Base-by-base conservation (phyloP, 2,329 filamentous ascomycete species). In the Xylariaceae sp. region DNA sequence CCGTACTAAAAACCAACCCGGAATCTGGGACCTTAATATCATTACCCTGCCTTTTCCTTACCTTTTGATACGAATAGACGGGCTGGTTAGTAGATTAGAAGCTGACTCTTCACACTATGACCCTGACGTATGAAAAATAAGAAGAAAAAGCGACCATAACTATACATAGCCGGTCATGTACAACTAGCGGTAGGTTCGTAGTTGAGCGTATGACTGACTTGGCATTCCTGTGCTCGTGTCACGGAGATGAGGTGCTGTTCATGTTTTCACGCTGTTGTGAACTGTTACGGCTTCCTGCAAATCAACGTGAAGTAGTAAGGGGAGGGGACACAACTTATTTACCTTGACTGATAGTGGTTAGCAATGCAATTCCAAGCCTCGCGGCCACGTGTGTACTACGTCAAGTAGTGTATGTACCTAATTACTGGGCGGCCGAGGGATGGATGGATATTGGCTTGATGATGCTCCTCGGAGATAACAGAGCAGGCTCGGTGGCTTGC, bases 241-340 rank as follows among this genome's bases (percentile, higher is more conserved):
- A 64, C 57, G 50, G 52, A 61, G 61, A 65, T 64, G 58, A 62
- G 60, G 61, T 63, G 61, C 61, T 62, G 48, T 45, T 57, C 46
- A 48, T 56, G 52, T 59, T 59, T 57, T 63, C 48, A 52, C 53
- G 50, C 53, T 63, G 60, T 50, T 37, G 56, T 59, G 60, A 45
- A 61, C 53, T 48, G 56, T 57, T 49, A 50, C 52, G 55, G 40
- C 42, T 60, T 52, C 32, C 32, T 16, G 32, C 32, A 37, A 37
- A 7, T 37, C 32, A 37, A 37, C 32, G 32, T 16, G 12, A 37
- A 10, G 9, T 37, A 10, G 32, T 37, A 12, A 10, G 32, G 7
- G 26, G 26, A 10, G 26, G 26, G 32, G 14, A 37, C 32, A 37
- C 32, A 37, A 16, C 32, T 37, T 3, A 7, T 37, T 7, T 29